Evolutionary conservation across 164 flowering plant species (phyloP).

Genomic region (Aristolochia fimbriata): DNA sequence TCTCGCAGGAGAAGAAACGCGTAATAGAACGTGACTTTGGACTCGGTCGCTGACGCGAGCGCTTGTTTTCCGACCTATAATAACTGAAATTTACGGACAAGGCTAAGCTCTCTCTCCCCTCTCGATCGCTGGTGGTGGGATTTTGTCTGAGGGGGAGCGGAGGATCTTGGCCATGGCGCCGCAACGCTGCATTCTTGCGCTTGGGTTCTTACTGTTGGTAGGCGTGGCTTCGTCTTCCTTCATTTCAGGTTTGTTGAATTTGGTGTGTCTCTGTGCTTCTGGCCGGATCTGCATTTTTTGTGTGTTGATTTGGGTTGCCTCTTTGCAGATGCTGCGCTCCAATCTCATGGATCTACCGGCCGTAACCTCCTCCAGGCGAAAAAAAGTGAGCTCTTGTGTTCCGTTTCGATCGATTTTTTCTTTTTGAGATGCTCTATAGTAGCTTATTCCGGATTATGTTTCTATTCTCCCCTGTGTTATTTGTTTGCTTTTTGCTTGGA

Average conservation of each 20-base stretch:
- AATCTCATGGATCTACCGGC: constrained; percentile 21
- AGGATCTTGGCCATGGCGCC: constrained; percentile 4
- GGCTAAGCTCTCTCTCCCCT: neutral
- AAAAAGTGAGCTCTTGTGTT: constrained; percentile 20
- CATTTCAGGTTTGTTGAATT: constrained; percentile 28
- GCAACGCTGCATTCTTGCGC: constrained; percentile 2
- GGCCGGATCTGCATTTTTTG: neutral
- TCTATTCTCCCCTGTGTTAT: neutral
- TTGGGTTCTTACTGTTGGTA: constrained; percentile 20
- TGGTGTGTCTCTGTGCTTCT: neutral
- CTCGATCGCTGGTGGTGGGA: neutral
- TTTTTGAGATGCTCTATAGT: neutral
- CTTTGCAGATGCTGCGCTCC: constrained; percentile 29
- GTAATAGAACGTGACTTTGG: no score
- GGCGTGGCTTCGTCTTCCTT: constrained; percentile 23
- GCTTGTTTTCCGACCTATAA: no score
- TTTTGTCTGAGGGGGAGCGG: neutral
- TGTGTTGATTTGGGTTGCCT: neutral
- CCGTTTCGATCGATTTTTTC: neutral
- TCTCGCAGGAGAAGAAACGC: no score
- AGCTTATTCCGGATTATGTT: neutral
- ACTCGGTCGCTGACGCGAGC: no score
- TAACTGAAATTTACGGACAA: neutral
- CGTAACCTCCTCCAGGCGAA: constrained; percentile 44
- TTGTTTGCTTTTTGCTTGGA: no score